These are phyloP conservation scores for Narthecium ossifragum DNA, from an alignment of 106 monocot genomes.

Conservation along the genomic window DNA sequence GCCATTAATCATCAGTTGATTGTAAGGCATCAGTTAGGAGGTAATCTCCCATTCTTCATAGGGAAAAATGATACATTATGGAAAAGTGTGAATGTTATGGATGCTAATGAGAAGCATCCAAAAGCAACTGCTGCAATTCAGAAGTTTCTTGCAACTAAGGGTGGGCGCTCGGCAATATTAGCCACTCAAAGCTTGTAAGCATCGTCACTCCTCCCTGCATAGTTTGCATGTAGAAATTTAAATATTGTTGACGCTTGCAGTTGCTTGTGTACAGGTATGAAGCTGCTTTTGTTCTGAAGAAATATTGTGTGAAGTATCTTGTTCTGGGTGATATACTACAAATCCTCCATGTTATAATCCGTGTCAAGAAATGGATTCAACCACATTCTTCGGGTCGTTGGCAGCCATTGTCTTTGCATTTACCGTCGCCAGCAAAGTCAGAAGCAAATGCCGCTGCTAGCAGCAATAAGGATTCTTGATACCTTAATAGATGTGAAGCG, in stretches of 20 bases:
- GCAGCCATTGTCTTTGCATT: slow-evolving; percentile 45
- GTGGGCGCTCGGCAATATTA: slow-evolving; percentile 27
- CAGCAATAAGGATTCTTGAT: too few species aligned
- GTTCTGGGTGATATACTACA: slow-evolving; percentile 55
- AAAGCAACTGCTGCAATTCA: slow-evolving; percentile 28
- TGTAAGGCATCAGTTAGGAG: slow-evolving; percentile 38
- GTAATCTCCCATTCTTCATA: slow-evolving; percentile 32
- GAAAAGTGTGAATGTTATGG: slow-evolving; percentile 60
- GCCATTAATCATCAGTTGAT: slow-evolving; percentile 32
- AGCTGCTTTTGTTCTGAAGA: slow-evolving; percentile 51
- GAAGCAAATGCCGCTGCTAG: slow-evolving; percentile 12
- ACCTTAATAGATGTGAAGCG: too few species aligned
- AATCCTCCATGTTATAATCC: slow-evolving; percentile 38
- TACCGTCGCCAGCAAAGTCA: neutral
- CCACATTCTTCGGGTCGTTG: slow-evolving; percentile 57
- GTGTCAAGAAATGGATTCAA: slow-evolving; percentile 53
- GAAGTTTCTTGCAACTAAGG: slow-evolving; percentile 29
- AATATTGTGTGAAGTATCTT: slow-evolving; percentile 40
- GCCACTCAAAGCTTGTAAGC: slow-evolving; percentile 49
- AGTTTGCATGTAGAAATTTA: neutral
- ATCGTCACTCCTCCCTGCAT: neutral
- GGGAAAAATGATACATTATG: slow-evolving; percentile 40
- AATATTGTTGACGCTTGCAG: neutral
- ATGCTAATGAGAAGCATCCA: slow-evolving; percentile 36
- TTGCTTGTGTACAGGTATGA: slow-evolving; percentile 40